phyloP scores from a whole-genome alignment of 2,329 filamentous ascomycete genomes.

The Fusarium illudens region DNA sequence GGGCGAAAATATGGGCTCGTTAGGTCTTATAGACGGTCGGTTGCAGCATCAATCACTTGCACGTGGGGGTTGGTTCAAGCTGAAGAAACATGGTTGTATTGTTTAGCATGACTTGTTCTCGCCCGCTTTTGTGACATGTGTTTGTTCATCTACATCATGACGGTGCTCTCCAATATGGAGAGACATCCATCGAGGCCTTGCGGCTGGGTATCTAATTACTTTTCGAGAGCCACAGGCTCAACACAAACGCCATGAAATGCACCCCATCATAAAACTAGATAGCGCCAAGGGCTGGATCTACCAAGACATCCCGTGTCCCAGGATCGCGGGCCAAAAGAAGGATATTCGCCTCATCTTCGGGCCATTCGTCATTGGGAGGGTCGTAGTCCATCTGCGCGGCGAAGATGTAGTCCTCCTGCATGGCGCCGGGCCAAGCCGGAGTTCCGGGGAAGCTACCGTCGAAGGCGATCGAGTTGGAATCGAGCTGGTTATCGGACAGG shows the following conservation, averaged over 20 bases:
- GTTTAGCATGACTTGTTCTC: not conserved
- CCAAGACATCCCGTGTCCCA: slow-evolving; percentile 34
- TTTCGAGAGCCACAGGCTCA: slow-evolving; percentile 9
- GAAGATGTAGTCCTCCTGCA: slow-evolving; percentile 47
- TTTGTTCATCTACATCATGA: slow-evolving; percentile 23
- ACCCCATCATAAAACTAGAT: slow-evolving; percentile 1
- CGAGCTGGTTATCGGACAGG: slow-evolving; percentile 34
- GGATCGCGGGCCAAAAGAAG: slow-evolving; percentile 48
- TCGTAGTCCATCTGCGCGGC: slow-evolving; percentile 47
- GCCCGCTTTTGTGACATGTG: slow-evolving; percentile 11
- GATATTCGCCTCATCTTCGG: slow-evolving; percentile 55
- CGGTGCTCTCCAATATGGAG: not conserved
- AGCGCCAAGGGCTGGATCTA: slow-evolving; percentile 46
- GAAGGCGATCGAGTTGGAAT: slow-evolving; percentile 32
- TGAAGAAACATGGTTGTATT: not conserved
- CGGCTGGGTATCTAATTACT: slow-evolving; percentile 38
- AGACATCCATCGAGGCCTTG: slow-evolving; percentile 22
- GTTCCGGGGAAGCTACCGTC: slow-evolving; percentile 24
- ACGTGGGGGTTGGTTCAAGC: not conserved
- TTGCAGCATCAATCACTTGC: not conserved
- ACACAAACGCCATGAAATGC: slow-evolving; percentile 12
- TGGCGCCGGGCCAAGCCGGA: slow-evolving; percentile 36
- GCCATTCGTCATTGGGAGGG: slow-evolving; percentile 52
- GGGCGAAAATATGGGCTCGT: slow-evolving; percentile 9
- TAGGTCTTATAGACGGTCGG: slow-evolving; percentile 31